Evolutionary conservation across 2,329 filamentous ascomycete species (phyloP), one percentile per base, ranked within the genome.

Genomic region (Aphanocladium album): DNA sequence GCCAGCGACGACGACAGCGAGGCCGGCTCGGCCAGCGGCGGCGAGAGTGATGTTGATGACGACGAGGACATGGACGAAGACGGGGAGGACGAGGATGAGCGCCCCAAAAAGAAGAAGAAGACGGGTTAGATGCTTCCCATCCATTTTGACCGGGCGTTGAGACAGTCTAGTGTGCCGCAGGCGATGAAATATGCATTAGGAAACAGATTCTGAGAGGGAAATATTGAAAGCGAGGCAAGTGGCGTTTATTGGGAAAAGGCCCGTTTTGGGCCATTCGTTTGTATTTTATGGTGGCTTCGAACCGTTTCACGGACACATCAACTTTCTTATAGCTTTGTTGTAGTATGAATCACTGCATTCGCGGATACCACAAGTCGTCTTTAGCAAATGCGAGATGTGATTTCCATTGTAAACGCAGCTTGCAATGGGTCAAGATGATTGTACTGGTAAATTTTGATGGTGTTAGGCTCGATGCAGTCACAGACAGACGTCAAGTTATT

Each of bases 1-100:
- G 95, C 99, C 75, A 93, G 90, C 57, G 89, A 85, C 50, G 93
- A 91, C 71, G 90, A 86, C 55, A 91, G 89, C 14, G 56, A 46
- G 4, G 85, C 79, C 47, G 88, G 88, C 69, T 87, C 84, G 61
- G 86, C 83, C 57, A 81, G 77, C 35, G 81, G 81, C 64, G 74
- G 74, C 8, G 80, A 81, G 62, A 79, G 77, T 30, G 82, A 78
- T 14, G 79, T 76, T 25, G 69, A 77, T 21, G n/a, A n/a, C n/a
- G 76, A 81, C 5, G 79, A 78, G 5, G 75, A 75, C 2, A 78
- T 76, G 9, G 76, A 75, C 2, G 77, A 74, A 3, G 76, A 76
- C 2, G 77, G 77, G 1, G 70, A 71, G 7, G 72, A 74, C 9
- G 75, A 79, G 52, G 77, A 78, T 19, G 74, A 79, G 66, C 71